Evolutionary conservation across 345 rosid species (phyloP).

Genomic region (Syzygium grande): DNA sequence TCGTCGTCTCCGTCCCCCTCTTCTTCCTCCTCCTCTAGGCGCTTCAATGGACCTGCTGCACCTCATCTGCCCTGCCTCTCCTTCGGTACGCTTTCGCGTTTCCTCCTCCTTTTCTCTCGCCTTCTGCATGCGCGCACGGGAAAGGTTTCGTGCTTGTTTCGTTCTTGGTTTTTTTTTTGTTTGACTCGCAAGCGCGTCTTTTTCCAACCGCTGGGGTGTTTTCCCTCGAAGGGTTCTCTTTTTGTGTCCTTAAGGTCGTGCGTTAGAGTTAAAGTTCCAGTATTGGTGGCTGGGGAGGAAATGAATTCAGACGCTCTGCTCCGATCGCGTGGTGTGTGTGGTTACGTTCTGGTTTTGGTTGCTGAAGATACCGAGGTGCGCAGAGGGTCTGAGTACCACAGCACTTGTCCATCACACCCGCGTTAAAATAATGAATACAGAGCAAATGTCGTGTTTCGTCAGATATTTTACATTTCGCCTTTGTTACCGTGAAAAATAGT

Average conservation of each 20-base stretch:
- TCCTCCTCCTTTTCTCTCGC: not conserved
- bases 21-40: not conserved
- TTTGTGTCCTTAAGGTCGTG: not conserved
- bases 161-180: not conserved
- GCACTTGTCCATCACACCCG: not conserved
- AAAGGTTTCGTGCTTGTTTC: not conserved
- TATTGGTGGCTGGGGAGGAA: not conserved
- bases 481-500: not conserved
- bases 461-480: not conserved
- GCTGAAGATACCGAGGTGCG: not conserved
- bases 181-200: not conserved
- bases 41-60: constrained; percentile 11
- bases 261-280: not conserved
- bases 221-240: not conserved
- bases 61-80: constrained; percentile 36
- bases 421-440: not conserved
- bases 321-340: not conserved
- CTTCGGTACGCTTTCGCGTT: constrained; percentile 20
- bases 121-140: not conserved
- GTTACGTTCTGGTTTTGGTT: not conserved
- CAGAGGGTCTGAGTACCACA: not conserved
- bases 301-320: not conserved
- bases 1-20: not conserved
- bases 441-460: not conserved
- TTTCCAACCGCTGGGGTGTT: not conserved